These are phyloP conservation scores for Fragilaria radians DNA, from an alignment of 108 stramenopile species.

Conservation along the genomic window DNA sequence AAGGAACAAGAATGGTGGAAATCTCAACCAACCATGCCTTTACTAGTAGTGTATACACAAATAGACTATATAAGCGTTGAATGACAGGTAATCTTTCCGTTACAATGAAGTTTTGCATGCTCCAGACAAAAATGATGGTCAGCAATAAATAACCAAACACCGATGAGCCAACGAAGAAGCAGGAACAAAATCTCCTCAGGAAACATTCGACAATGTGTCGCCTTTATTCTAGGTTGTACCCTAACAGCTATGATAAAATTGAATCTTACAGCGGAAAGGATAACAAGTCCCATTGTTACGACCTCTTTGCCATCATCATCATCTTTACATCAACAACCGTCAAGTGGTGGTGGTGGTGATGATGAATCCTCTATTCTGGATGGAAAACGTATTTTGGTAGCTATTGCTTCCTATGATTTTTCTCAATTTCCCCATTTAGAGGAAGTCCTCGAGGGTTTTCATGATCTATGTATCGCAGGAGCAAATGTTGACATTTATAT, in stretches of 20 bases:
- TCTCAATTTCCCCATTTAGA: constrained; percentile 72
- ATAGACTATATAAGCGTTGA: no score
- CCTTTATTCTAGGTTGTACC: constrained; percentile 38
- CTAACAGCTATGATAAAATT: constrained; percentile 23
- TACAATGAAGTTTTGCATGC: no score
- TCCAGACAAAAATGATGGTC: no score
- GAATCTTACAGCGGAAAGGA: constrained; percentile 2
- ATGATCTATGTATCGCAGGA: constrained; percentile 70
- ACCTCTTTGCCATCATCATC: neutral
- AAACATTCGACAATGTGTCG: neutral
- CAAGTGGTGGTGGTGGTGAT: neutral
- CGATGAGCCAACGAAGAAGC: neutral
- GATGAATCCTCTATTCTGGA: constrained; percentile 16
- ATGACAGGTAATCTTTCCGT: no score
- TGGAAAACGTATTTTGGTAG: constrained; percentile 50
- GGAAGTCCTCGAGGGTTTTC: constrained; percentile 73
- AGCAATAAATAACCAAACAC: no score
- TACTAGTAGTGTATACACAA: no score
- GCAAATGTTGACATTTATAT: constrained; percentile 63
- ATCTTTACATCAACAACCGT: no score
- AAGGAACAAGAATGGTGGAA: no score
- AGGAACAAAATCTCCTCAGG: neutral
- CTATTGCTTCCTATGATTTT: constrained; percentile 79
- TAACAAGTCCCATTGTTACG: neutral
- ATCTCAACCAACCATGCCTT: no score